Conservation (phyloP, 2,329 filamentous ascomycete genomes). For the Ophioceras dolichostomum region DNA sequence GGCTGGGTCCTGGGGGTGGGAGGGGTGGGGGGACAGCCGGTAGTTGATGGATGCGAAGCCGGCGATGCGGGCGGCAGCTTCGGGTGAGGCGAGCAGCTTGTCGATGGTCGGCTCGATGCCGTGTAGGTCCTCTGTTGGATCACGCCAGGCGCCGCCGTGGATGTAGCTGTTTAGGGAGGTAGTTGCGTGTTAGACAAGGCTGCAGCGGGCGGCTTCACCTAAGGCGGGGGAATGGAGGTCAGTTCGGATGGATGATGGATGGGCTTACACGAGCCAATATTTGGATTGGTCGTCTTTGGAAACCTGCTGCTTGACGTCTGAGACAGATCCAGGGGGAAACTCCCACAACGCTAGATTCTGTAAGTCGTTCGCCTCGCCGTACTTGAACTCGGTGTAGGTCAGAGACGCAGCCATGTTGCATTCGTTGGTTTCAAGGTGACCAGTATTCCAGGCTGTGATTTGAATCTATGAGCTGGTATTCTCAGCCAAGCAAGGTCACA, state of each 20-base stretch:
- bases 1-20: too few relatives aligned
- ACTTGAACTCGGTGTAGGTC: conserved; percentile 20
- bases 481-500: too few relatives aligned
- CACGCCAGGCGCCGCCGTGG: conserved; percentile 53
- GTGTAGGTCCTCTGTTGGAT: conserved; percentile 35
- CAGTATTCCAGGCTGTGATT: too few relatives aligned
- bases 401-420: not conserved
- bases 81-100: conserved; percentile 3
- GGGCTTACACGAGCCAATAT: conserved; percentile 24
- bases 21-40: conserved; percentile 43
- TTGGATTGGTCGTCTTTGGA: conserved; percentile 7
- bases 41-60: conserved; percentile 55
- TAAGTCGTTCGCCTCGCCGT: conserved; percentile 23
- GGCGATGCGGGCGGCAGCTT: conserved; percentile 26
- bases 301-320: conserved; percentile 5
- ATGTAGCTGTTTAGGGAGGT: conserved; percentile 24
- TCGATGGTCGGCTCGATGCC: conserved; percentile 27
- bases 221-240: not conserved
- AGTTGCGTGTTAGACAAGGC: not conserved
- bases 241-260: not conserved
- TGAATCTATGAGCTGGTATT: too few relatives aligned
- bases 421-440: too few relatives aligned
- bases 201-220: not conserved
- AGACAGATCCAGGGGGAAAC: conserved; percentile 7
- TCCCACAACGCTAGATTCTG: conserved; percentile 36